phyloP scores from a whole-genome alignment of 208 protist species.

The Crithidia fasciculata region DNA sequence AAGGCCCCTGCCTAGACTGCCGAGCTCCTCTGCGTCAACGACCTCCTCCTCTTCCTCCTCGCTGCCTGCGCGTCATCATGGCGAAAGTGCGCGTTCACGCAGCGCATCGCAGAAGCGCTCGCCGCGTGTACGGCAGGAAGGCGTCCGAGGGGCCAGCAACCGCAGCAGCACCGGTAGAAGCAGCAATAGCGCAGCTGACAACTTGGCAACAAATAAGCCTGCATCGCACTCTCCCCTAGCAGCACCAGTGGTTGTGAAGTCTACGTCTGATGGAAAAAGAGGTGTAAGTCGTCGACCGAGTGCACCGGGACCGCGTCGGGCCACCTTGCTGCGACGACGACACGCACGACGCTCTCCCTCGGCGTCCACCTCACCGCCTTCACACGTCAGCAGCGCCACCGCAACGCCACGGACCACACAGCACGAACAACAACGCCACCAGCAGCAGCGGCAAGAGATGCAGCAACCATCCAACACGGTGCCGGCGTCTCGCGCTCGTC shows the following conservation, averaged over 20 bases:
- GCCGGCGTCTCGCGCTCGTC: constrained; percentile 6
- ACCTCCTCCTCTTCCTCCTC: constrained; percentile 3
- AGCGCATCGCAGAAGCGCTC: not conserved
- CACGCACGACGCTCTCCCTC: constrained; percentile 9
- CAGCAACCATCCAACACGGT: not conserved
- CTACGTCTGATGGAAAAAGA: not conserved
- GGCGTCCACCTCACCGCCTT: not conserved
- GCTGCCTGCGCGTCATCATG: not conserved
- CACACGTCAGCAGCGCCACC: constrained; percentile 9
- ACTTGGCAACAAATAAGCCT: not conserved
- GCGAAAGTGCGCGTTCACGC: not conserved
- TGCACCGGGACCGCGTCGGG: constrained; percentile 5
- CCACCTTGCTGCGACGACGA: not conserved
- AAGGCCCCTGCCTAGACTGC: constrained; percentile 21
- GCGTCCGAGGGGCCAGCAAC: not conserved
- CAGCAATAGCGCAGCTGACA: not conserved
- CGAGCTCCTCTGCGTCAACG: constrained; percentile 9
- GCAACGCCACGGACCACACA: not conserved
- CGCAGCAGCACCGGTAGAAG: not conserved
- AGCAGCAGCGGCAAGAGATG: not conserved
- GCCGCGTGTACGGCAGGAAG: not conserved
- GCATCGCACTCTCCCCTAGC: not conserved
- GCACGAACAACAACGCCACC: not conserved
- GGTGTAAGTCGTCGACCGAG: not conserved
- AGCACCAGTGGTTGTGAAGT: too few relatives aligned